A percentile compares a stretch with the other conserved stretches of the same genome.
Evolutionary conservation across 2,329 filamentous ascomycete genomes (phyloP).

Genomic region (Fusarium beomiforme): DNA sequence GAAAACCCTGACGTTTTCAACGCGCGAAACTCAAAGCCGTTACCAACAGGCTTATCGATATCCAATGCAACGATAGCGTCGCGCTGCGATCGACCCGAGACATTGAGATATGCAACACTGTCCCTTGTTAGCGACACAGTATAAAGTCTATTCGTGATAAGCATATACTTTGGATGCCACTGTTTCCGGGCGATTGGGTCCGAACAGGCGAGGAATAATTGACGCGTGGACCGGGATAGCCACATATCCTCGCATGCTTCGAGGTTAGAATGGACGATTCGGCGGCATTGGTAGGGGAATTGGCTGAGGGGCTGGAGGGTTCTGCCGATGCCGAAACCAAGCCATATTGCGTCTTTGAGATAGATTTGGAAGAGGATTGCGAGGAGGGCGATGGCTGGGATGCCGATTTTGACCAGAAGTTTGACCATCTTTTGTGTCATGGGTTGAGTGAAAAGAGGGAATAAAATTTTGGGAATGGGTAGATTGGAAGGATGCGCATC

Average conservation of each 20-base stretch:
- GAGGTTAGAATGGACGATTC: slow-evolving; percentile 23
- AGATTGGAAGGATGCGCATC: not conserved
- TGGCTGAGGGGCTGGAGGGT: slow-evolving; percentile 32
- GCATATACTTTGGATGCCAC: slow-evolving; percentile 39
- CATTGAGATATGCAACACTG: slow-evolving; percentile 38
- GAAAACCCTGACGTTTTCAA: slow-evolving; percentile 43
- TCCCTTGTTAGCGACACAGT: not conserved
- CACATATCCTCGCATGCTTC: slow-evolving; percentile 44
- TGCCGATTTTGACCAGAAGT: slow-evolving; percentile 15
- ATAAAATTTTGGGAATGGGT: not conserved
- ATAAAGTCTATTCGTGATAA: rapidly evolving
- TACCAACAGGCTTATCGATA: slow-evolving; percentile 43
- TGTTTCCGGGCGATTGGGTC: slow-evolving; percentile 22
- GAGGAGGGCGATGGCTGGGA: slow-evolving; percentile 9
- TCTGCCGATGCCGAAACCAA: slow-evolving; percentile 34
- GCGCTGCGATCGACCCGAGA: slow-evolving; percentile 41
- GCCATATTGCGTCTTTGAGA: slow-evolving; percentile 37
- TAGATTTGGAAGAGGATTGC: slow-evolving; percentile 39
- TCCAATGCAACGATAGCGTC: slow-evolving; percentile 48
- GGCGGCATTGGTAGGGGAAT: slow-evolving; percentile 41
- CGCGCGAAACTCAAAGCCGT: slow-evolving; percentile 32
- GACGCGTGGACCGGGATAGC: slow-evolving; percentile 34
- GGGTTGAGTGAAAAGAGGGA: not conserved
- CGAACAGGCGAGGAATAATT: slow-evolving; percentile 40
- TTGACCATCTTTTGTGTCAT: slow-evolving; percentile 13